Evolutionary conservation across 2,329 filamentous ascomycete species (phyloP), one percentile per base, ranked within the genome.

Genomic region (Phaeomoniella chlamydospora): DNA sequence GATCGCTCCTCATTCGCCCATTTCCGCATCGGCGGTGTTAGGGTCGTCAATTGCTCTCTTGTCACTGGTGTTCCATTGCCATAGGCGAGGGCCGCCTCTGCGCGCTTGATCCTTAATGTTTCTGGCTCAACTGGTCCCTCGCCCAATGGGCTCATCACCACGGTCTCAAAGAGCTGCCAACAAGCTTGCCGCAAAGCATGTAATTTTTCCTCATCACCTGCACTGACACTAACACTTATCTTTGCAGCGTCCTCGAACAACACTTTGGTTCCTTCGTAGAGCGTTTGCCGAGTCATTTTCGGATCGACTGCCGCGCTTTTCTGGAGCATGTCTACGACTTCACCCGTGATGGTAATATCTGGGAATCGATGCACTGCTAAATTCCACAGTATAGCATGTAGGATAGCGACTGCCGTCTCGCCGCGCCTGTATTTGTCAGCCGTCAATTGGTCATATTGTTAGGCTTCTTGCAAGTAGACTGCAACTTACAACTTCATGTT

Each of bases 1-100:
- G 59, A 61, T 49, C 61, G 46, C 43, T 65, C 62, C 30, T 43
- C 43, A 13, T 47, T 45, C 33, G 52, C 47, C 62, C 62, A 65
- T 15, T 37, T 34, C 36, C 44, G 42, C 19, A 61, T 39, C 29
- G 31, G 34, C n/a, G 22, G 6, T n/a, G 22, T 26, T 26, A 26
- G 6, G 22, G n/a, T 26, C 22, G 22, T 26, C 6, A 6, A 26
- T n/a, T n/a, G 22, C 6, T 26, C 22, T 26, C 22, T 26, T 9
- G 22, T 26, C 9, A 26, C 22, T n/a, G 22, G 9, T 26, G 22
- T n/a, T 26, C 22, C 22, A n/a, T 6, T 26, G 22, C 9, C 6
- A 18, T 17, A 61, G 33, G 49, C 48, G 31, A 52, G 40, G 22
- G 47, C 48, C 9, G 56, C 53, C 33, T 56, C 49, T 31, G 58